Conservation (phyloP, 345 rosid species). For the Gossypium mustelinum region DNA sequence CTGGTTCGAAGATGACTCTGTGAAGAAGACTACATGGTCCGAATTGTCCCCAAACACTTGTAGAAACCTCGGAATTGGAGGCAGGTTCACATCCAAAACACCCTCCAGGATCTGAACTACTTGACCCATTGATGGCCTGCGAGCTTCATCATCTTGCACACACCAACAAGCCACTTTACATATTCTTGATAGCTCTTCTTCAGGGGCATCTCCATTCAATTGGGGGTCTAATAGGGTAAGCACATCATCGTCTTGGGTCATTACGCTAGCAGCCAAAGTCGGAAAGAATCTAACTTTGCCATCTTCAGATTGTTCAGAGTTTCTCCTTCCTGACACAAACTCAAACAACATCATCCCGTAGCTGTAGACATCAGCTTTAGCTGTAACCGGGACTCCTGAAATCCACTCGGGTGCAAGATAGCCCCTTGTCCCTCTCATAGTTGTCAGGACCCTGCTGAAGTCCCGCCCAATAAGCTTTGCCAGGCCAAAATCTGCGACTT, state of each 20-base stretch:
- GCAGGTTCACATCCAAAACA: constrained; percentile 48
- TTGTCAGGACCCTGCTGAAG: constrained; percentile 76
- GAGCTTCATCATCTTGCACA: constrained; percentile 72
- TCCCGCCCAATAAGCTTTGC: constrained; percentile 83
- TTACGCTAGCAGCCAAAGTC: constrained; percentile 41
- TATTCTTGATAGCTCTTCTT: constrained; percentile 54
- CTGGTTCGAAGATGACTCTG: constrained; percentile 40
- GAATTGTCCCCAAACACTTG: constrained; percentile 34
- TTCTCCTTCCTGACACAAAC: constrained; percentile 71
- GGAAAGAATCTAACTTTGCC: constrained; percentile 57
- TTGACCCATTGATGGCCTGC: constrained; percentile 76
- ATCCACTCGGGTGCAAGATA: constrained; percentile 94
- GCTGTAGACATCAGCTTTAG: constrained; percentile 87
- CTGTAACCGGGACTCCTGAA: constrained; percentile 73
- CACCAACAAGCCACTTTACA: constrained; percentile 86
- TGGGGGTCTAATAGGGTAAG: constrained; percentile 50
- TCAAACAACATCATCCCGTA: constrained; percentile 91
- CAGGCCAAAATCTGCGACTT: constrained; percentile 83
- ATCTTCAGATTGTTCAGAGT: constrained; percentile 49
- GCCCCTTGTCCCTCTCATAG: constrained; percentile 84
- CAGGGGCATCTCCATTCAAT: constrained; percentile 38
- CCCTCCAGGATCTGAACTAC: constrained; percentile 84
- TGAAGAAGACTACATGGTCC: constrained; percentile 43
- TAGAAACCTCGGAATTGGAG: constrained; percentile 60
- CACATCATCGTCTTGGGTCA: constrained; percentile 45